Evolutionary conservation across 768 basidiomycete species (phyloP).

Genomic region (Lanmaoa rubissima): DNA sequence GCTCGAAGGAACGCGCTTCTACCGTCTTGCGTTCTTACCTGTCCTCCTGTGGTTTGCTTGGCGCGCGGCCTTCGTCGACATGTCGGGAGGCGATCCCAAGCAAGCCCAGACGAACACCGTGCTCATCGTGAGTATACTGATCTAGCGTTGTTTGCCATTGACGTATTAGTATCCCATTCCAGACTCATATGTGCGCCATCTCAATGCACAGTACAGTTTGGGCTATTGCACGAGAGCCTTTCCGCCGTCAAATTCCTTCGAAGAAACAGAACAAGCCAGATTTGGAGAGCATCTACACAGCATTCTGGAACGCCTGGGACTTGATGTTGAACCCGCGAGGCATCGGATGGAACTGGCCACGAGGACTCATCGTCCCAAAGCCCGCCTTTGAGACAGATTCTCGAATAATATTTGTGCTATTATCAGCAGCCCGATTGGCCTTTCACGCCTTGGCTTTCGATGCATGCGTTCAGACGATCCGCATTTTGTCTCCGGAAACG

Average conservation of each 20-base stretch:
- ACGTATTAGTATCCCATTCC: not conserved
- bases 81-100: conserved; percentile 20
- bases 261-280: not conserved
- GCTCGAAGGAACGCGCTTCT: conserved; percentile 36
- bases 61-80: conserved; percentile 32
- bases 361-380: conserved; percentile 13
- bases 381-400: conserved; percentile 17
- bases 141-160: not conserved
- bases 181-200: conserved; percentile 16
- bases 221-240: conserved; percentile 16
- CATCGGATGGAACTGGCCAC: conserved; percentile 29
- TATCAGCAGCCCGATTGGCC: conserved; percentile 6
- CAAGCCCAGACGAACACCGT: conserved; percentile 10
- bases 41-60: conserved; percentile 44
- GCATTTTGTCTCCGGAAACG: conserved; percentile 38
- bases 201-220: conserved; percentile 17
- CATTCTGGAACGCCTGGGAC: conserved; percentile 28
- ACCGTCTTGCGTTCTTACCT: conserved; percentile 50
- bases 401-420: conserved; percentile 12
- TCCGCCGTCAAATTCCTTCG: conserved; percentile 3
- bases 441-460: conserved; percentile 10
- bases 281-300: conserved; percentile 4
- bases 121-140: conserved; percentile 16
- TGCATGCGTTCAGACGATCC: conserved; percentile 9
- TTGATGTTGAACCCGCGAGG: conserved; percentile 21